These are phyloP conservation scores for Epithemia pelagica DNA, from an alignment of 108 stramenopile genomes.

Conservation along the genomic window DNA sequence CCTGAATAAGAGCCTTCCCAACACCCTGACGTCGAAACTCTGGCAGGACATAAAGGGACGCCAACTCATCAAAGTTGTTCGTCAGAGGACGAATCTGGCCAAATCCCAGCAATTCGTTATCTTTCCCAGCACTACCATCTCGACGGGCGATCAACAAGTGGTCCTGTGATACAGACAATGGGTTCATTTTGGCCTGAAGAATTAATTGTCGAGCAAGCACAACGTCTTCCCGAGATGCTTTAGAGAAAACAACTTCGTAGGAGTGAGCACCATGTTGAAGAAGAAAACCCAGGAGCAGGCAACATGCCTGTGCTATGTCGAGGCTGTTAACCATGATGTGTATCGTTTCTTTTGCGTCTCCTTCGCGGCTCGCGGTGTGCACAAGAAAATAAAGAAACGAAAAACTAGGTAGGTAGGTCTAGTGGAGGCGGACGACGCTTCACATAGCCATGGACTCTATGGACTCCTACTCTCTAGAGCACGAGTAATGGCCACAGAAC, in stretches of 20 bases:
- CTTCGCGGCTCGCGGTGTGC: no score
- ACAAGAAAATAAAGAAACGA: no score
- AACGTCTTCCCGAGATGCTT: constrained; percentile 1
- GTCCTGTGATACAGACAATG: constrained; percentile 7
- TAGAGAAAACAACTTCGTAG: not conserved
- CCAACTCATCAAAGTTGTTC: constrained; percentile 11
- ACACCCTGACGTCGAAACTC: constrained; percentile 15
- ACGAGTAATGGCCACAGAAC: no score
- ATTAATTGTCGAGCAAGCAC: constrained; percentile 6
- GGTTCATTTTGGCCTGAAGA: constrained; percentile 18
- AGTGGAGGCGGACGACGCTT: no score
- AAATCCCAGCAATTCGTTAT: constrained; percentile 11
- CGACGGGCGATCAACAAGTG: constrained; percentile 11
- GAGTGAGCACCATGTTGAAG: no score
- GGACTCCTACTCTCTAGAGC: no score
- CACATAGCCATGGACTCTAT: no score
- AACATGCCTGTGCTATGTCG: no score
- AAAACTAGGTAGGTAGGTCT: no score
- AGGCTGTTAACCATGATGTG: no score
- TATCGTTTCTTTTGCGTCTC: no score
- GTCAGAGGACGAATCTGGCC: constrained; percentile 26
- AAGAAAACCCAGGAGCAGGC: no score
- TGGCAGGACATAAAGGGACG: constrained; percentile 18
- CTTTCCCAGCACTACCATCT: not conserved
- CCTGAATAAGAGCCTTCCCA: constrained; percentile 11